These are phyloP conservation scores for Mollisiaceae sp. DNA, from an alignment of 2,329 filamentous ascomycete genomes.

Conservation along the genomic window DNA sequence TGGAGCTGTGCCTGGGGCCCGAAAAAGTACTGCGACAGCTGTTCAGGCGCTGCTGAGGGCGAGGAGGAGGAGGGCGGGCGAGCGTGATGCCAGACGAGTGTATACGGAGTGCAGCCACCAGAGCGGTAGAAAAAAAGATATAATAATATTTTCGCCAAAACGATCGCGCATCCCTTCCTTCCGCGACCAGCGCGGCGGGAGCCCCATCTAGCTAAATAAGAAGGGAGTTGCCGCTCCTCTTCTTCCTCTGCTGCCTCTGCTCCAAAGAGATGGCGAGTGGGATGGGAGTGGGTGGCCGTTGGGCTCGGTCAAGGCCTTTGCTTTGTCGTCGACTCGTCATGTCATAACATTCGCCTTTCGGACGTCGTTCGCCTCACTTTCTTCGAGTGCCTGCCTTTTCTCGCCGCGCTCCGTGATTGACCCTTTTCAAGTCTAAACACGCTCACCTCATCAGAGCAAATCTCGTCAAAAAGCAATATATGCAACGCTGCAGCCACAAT, in stretches of 20 bases:
- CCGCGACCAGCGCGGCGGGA: conserved; percentile 14
- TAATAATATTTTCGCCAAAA: too few species aligned
- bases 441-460: conserved; percentile 5
- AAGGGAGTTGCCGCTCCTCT: conserved; percentile 3
- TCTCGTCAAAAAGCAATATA: neutral
- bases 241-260: neutral
- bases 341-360: too few species aligned
- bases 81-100: neutral
- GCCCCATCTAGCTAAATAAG: conserved; percentile 10
- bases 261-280: too few species aligned
- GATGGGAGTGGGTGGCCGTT: too few species aligned
- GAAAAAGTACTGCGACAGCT: neutral
- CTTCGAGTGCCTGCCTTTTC: neutral
- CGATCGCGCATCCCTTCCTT: neutral
- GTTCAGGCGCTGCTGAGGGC: too few species aligned
- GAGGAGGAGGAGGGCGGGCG: neutral
- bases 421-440: neutral
- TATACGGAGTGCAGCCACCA: neutral
- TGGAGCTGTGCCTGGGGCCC: too few species aligned
- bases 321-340: neutral
- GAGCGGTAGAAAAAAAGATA: too few species aligned
- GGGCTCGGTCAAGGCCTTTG: too few species aligned
- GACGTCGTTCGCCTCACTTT: neutral
- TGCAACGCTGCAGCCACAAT: conserved; percentile 3
- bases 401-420: neutral